These are phyloP conservation scores for Holtermannia corniformis DNA, from an alignment of 768 basidiomycete genomes.

Conservation along the genomic window DNA sequence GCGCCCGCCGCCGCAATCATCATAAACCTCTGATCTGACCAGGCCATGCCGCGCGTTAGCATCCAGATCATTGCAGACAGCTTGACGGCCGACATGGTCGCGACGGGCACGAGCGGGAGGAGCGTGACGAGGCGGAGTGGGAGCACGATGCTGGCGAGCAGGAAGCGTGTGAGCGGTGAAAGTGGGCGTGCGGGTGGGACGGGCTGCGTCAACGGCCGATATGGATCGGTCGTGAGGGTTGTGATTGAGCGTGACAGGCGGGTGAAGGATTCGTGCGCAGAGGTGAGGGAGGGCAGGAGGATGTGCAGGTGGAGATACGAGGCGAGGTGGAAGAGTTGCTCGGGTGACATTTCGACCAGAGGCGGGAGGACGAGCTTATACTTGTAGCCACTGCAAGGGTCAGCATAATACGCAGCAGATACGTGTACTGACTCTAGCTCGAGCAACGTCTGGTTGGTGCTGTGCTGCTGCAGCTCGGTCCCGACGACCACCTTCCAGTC, in stretches of 20 bases:
- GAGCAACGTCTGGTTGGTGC: background rate
- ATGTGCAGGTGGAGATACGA: conserved; percentile 23
- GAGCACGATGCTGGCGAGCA: conserved; percentile 4
- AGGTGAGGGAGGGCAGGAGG: conserved; percentile 13
- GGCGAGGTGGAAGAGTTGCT: conserved; percentile 18
- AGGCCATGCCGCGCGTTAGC: conserved; percentile 25
- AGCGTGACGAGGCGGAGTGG: conserved; percentile 6
- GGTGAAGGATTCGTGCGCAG: conserved; percentile 2
- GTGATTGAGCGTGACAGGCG: conserved; percentile 2
- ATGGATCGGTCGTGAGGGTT: conserved; percentile 1
- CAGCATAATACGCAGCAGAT: background rate
- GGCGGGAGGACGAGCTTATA: conserved; percentile 21
- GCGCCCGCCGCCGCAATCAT: conserved; percentile 17
- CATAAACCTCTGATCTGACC: conserved; percentile 23
- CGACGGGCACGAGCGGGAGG: conserved; percentile 10
- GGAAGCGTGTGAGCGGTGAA: conserved; percentile 1
- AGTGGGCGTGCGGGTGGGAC: background rate
- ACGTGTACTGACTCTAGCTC: conserved; percentile 28
- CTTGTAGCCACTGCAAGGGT: conserved; percentile 10
- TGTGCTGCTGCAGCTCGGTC: background rate
- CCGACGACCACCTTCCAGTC: background rate
- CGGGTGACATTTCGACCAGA: conserved; percentile 4
- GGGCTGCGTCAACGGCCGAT: background rate
- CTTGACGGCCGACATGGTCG: conserved; percentile 17
- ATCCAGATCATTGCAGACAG: conserved; percentile 27